Evolutionary conservation across 371 early-diverging fungal species (phyloP), one percentile per base, ranked within the genome.

Genomic region (Dichotomocladium elegans): DNA sequence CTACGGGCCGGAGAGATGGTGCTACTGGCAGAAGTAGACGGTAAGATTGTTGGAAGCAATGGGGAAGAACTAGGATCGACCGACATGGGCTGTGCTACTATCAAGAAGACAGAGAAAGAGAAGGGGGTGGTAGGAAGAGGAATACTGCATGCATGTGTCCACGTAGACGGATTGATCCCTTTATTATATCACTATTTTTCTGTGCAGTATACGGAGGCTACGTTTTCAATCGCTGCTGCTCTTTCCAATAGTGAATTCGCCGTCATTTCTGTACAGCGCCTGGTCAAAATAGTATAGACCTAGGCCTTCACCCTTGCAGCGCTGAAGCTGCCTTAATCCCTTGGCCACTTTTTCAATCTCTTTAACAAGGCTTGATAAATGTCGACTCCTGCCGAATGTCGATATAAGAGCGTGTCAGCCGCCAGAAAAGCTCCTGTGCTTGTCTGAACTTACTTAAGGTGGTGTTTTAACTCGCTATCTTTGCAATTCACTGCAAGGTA

Each of bases 381-480:
- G 62, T 0, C 42, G 44, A 14, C 61, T 44, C 52, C 71, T 71
- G 28, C 19, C 21, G 31, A 4, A 26, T 37, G n/a, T 26, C 27
- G 12, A 24, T 10, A 49, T n/a, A n/a, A 19, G 48, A 30, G 11
- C 1, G 34, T 49, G 25, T 35, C 19, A 24, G 40, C 21, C 4
- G 6, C 22, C 31, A 35, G n/a, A 4, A 24, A 4, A n/a, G n/a
- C 19, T 25, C 19, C 17, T 21, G 21, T 29, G 2, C 28, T 9
- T 25, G 28, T 35, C 30, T 14, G 14, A 35, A 49, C 56, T 64
- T 65, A 74, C 77, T 86, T 83, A 30, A 86, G 41, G 19, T 66
- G 70, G 43, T 84, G 81, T 41, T 66, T 70, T 41, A 86, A 62
- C 48, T 86, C 83, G 10, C 75, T 58, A 52, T 86, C 87, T 17